A percentile compares a stretch with the other conserved stretches of the same genome.
Evolutionary conservation across 2,329 filamentous ascomycete species (phyloP).

Genomic region (Fusarium sp.): DNA sequence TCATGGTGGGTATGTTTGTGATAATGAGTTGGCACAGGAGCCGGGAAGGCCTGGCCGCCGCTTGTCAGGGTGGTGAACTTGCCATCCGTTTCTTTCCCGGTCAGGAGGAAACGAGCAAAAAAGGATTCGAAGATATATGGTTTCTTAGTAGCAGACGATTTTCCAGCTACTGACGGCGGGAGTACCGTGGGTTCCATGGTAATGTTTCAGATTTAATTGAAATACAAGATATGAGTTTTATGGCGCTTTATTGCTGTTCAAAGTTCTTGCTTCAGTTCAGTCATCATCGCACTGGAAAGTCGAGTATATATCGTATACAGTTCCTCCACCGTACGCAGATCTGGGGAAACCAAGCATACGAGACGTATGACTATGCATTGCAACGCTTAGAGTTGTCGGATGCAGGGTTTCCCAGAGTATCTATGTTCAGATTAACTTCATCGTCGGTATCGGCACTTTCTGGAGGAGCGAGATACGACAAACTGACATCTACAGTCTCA

Average conservation of each 20-base stretch:
- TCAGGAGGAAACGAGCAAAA: neutral
- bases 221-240: too few species aligned
- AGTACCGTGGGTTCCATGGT: neutral
- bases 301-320: neutral
- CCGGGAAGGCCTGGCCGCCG: neutral
- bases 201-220: fast-evolving
- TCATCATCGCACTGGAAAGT: too few species aligned
- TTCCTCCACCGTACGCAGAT: too few species aligned
- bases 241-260: neutral
- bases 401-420: neutral
- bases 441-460: neutral
- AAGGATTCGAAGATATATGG: neutral
- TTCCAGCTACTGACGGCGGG: neutral
- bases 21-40: neutral
- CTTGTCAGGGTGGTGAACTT: too few species aligned
- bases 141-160: fast-evolving
- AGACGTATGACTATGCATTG: neutral
- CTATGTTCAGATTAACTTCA: neutral
- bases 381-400: too few species aligned
- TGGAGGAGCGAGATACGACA: neutral
- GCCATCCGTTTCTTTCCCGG: neutral
- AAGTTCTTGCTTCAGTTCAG: too few species aligned
- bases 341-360: neutral
- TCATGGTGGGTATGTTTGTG: neutral
- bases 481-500: too few species aligned